These are phyloP conservation scores for Helianthus annuus DNA, from an alignment of 129 eudicot genomes.

Conservation along the genomic window DNA sequence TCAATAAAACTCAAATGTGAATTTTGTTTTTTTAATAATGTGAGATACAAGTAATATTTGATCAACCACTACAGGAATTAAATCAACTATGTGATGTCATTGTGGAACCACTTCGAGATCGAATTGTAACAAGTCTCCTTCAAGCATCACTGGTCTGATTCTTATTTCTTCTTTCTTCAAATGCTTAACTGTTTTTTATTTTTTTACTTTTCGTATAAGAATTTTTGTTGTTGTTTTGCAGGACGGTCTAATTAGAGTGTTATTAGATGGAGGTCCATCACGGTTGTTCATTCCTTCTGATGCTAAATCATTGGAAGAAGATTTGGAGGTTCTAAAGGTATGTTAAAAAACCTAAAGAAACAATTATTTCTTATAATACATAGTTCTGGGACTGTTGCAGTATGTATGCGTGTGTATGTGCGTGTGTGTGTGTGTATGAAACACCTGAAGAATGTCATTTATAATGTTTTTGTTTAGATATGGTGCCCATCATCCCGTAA, in stretches of 20 bases:
- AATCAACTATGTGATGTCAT: conserved; percentile 88
- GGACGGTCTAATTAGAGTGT: conserved; percentile 90
- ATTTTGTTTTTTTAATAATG: not conserved
- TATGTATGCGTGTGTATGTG: not conserved
- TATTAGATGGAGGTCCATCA: conserved; percentile 93
- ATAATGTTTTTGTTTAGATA: not conserved
- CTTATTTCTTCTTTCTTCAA: conserved; percentile 11
- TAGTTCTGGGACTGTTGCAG: not conserved
- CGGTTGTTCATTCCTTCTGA: conserved; percentile 72
- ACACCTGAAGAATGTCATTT: not conserved
- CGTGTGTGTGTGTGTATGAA: not conserved
- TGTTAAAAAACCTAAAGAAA: not conserved
- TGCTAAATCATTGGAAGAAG: conserved; percentile 88
- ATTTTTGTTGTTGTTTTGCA: conserved; percentile 26
- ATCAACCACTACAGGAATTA: conserved; percentile 58
- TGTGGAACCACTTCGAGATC: conserved; percentile 89
- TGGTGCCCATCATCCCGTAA: not conserved
- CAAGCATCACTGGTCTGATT: conserved; percentile 85
- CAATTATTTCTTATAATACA: conserved; percentile 5
- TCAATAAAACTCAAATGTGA: not conserved
- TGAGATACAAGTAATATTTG: not conserved
- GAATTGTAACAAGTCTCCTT: conserved; percentile 90
- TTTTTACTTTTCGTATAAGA: not conserved
- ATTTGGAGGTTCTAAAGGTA: conserved; percentile 93
- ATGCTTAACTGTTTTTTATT: not conserved